These are phyloP conservation scores for Magnolia sinica DNA, from an alignment of 164 flowering plant genomes.

Conservation along the genomic window DNA sequence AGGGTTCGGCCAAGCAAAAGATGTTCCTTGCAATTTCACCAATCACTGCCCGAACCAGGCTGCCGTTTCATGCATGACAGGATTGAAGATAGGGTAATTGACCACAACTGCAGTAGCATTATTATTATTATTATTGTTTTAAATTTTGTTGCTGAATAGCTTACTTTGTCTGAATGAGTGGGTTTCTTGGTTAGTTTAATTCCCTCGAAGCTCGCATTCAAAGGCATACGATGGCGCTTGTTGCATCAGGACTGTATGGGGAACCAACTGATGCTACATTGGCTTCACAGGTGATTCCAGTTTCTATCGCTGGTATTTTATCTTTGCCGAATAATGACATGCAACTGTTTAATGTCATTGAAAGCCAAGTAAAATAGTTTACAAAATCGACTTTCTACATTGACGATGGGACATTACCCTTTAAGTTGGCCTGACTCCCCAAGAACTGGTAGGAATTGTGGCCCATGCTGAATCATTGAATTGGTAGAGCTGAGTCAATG, in stretches of 20 bases:
- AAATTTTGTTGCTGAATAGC: not conserved
- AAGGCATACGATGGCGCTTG: slow-evolving; percentile 42
- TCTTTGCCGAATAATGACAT: not conserved
- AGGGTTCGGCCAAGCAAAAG: slow-evolving; percentile 54
- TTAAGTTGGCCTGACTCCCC: too few species aligned
- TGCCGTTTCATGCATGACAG: slow-evolving; percentile 93
- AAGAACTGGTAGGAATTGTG: too few species aligned
- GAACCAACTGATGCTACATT: slow-evolving; percentile 78
- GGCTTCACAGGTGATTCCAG: slow-evolving; percentile 73
- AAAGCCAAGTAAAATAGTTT: too few species aligned
- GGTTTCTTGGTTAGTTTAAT: slow-evolving; percentile 49
- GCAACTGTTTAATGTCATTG: too few species aligned
- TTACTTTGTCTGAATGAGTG: slow-evolving; percentile 5
- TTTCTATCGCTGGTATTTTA: not conserved
- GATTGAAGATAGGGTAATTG: slow-evolving; percentile 75
- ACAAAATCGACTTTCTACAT: too few species aligned
- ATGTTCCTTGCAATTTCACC: slow-evolving; percentile 64
- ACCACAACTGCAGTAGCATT: not conserved
- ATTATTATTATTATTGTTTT: not conserved
- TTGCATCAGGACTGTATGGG: slow-evolving; percentile 54
- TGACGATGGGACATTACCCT: too few species aligned
- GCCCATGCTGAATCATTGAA: too few species aligned
- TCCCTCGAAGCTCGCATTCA: slow-evolving; percentile 69
- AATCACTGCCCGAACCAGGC: slow-evolving; percentile 56
- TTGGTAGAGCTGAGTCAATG: too few species aligned